These are phyloP conservation scores for Hortaea werneckii DNA, from an alignment of 2,329 filamentous ascomycete species.

Conservation along the genomic window DNA sequence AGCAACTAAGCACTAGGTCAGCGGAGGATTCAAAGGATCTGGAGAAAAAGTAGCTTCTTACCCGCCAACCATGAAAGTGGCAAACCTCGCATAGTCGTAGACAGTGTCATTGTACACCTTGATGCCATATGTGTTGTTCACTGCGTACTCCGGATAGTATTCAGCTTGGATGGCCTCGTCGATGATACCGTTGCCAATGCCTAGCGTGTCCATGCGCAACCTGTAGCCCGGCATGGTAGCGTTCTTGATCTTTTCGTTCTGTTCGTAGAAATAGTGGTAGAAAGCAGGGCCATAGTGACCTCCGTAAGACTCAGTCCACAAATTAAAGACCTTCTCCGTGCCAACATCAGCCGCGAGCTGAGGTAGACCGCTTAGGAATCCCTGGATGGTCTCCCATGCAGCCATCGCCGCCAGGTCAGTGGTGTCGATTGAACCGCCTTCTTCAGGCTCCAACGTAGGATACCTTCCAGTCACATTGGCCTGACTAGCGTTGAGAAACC, in stretches of 20 bases:
- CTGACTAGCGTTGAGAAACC: constrained; percentile 34
- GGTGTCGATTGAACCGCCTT: constrained; percentile 36
- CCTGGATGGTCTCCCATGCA: constrained; percentile 47
- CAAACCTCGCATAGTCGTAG: constrained; percentile 49
- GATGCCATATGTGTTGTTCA: constrained; percentile 48
- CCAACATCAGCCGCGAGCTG: constrained; percentile 38
- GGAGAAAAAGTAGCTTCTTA: constrained; percentile 10
- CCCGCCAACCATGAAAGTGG: constrained; percentile 35
- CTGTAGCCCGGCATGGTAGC: constrained; percentile 31
- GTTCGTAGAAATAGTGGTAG: constrained; percentile 21
- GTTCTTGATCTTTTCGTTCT: constrained; percentile 46
- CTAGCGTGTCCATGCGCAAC: constrained; percentile 42
- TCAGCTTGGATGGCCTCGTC: constrained; percentile 40
- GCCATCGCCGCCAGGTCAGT: constrained; percentile 47
- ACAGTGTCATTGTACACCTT: constrained; percentile 47
- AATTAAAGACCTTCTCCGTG: constrained; percentile 44
- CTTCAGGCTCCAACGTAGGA: constrained; percentile 29
- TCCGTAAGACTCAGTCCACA: constrained; percentile 57
- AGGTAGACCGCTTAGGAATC: constrained; percentile 41
- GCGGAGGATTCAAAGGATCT: too few species aligned
- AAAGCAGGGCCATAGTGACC: constrained; percentile 19
- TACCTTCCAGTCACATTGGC: constrained; percentile 34
- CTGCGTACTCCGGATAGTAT: constrained; percentile 43
- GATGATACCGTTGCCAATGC: constrained; percentile 49
- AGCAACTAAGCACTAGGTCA: constrained; percentile 23